Percentiles rank a stretch among this genome's conserved stretches.
These are phyloP conservation scores for Clarireedia paspali DNA, from an alignment of 2,329 filamentous ascomycete species.

Conservation along the genomic window DNA sequence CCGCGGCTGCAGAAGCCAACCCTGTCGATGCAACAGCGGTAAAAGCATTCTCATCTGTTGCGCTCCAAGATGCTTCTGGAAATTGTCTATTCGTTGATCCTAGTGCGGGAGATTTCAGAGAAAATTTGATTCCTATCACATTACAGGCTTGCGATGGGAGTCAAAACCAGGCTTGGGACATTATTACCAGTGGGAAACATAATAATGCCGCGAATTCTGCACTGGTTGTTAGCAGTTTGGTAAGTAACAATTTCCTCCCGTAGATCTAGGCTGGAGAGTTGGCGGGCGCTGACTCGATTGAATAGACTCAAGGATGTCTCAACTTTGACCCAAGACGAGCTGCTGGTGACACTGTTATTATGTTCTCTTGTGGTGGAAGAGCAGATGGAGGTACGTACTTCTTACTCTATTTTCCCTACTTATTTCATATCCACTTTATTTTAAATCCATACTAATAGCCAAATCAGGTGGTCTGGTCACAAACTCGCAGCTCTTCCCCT, in stretches of 20 bases:
- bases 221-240: slow-evolving; percentile 46
- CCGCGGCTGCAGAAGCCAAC: slow-evolving; percentile 33
- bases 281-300: neutral
- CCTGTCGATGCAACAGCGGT: slow-evolving; percentile 36
- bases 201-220: slow-evolving; percentile 38
- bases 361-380: slow-evolving; percentile 53
- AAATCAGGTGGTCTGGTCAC: slow-evolving; percentile 28
- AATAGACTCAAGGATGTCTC: slow-evolving; percentile 46
- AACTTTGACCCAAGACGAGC: slow-evolving; percentile 49
- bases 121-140: slow-evolving; percentile 38
- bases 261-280: neutral
- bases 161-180: neutral
- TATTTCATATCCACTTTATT: neutral
- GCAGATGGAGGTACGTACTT: slow-evolving; percentile 39
- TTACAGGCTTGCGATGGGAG: neutral
- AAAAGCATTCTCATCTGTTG: slow-evolving; percentile 32
- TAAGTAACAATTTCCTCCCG: slow-evolving; percentile 15
- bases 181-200: slow-evolving; percentile 28
- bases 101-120: slow-evolving; percentile 38
- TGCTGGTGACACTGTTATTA: slow-evolving; percentile 43
- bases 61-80: slow-evolving; percentile 36
- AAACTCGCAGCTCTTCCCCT: slow-evolving; percentile 42
- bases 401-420: neutral
- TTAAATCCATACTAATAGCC: neutral
- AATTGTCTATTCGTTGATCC: slow-evolving; percentile 37